phyloP scores from a whole-genome alignment of 2,329 filamentous ascomycete species.

The Rosellinia necatrix region DNA sequence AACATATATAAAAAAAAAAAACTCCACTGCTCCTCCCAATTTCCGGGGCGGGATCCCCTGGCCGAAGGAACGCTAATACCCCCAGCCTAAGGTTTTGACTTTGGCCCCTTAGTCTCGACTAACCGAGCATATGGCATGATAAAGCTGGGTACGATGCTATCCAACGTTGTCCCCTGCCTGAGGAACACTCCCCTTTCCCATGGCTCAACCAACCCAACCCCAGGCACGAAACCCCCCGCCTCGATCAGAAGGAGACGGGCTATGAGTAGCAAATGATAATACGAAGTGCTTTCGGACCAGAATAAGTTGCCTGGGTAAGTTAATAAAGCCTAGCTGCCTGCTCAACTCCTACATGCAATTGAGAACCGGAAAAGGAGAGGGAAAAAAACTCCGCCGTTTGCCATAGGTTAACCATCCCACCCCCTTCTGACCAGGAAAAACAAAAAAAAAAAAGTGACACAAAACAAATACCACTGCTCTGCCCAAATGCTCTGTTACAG shows the following conservation, averaged over 20 bases:
- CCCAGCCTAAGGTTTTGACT: too few relatives aligned
- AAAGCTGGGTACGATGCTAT: too few relatives aligned
- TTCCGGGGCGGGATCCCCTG: too few relatives aligned
- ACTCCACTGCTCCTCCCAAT: too few relatives aligned
- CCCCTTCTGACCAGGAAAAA: conserved; percentile 11
- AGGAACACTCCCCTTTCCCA: too few relatives aligned
- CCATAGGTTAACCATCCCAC: conserved; percentile 16
- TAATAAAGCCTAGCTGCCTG: conserved; percentile 20
- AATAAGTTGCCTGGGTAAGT: neutral
- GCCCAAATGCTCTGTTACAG: conserved; percentile 27
- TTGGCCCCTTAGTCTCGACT: neutral
- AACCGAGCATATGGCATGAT: neutral
- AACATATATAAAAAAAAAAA: too few relatives aligned
- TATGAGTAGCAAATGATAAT: neutral
- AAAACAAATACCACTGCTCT: conserved; percentile 22
- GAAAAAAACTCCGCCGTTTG: conserved; percentile 18
- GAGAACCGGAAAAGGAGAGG: conserved; percentile 3
- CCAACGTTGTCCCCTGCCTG: too few relatives aligned
- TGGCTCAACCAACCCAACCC: too few relatives aligned
- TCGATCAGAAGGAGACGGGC: neutral
- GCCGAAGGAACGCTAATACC: too few relatives aligned
- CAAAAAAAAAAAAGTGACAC: too few relatives aligned
- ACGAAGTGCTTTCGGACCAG: conserved; percentile 2
- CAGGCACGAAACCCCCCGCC: neutral
- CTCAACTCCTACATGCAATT: conserved; percentile 33